Evolutionary conservation across 352 stramenopile species (phyloP), one percentile per base, ranked within the genome.

Genomic region (Halophytophthora polymorphica): DNA sequence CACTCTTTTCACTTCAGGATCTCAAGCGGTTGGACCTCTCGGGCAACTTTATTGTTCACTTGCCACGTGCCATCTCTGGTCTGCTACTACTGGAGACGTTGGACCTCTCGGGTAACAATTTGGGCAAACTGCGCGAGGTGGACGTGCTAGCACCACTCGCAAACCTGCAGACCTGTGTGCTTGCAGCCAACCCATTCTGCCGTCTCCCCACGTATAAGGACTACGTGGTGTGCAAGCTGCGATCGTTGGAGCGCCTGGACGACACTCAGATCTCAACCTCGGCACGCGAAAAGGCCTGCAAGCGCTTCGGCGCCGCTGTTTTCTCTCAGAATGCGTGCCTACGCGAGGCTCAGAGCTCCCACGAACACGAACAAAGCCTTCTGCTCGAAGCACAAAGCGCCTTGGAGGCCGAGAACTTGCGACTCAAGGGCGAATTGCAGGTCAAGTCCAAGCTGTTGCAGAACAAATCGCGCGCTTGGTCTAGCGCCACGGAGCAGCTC

Each of bases 391-490:
- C 65, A 2, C 77, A 84, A 37, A 76, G 65, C 19, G 74, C 63
- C 11, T 64, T 93, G 2, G 78, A 90, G 53, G 81, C 75, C 1
- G 83, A 93, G 36, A 93, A 92, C 25, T 33, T 77, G 40, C 66
- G 77, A 0, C 64, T 93, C 8, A 87, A 86, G 58, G 77, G 73
- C 11, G 83, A 93, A 36, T 48, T 93, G 23, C 68, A 90, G 29
- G 66, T 92, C 42, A 93, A 93, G 57, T 88, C 78, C 8, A 86
- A 90, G 54, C 55, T 93, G 17, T 47, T 93, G 15, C 75, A 84
- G 29, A 93, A 93, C 47, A 93, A 93, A 45, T 90, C 81, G 2
- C 80, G 77, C 36, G 83, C 81, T 10, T 93, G 81, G 83, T 91
- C 83, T 0, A 85, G 57, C 29, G 83, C 83, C 6, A 93, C 79